Evolutionary conservation across 768 basidiomycete genomes (phyloP), one percentile per base, ranked within the genome.

Genomic region (Gautieria morchelliformis): DNA sequence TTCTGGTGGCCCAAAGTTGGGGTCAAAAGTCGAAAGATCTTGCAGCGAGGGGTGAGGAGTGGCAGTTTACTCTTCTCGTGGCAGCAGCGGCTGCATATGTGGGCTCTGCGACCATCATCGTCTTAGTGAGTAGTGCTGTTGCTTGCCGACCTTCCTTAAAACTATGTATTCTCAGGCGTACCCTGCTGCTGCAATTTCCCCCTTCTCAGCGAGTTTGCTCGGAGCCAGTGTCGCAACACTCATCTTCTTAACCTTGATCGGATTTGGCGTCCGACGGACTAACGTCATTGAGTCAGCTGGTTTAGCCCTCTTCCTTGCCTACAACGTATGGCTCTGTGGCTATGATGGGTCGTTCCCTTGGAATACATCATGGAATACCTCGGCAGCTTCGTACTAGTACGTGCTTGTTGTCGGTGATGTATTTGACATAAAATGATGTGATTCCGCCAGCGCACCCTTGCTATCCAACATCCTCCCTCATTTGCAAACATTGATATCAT

Each of bases 271-370:
- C 60, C 82, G 91, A 55, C 79, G 90, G 52, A 95, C 93, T 42
- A 95, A 95, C 64, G 87, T 95, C 50, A 86, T 96, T 56, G 94
- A 97, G 69, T 92, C 92, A 3, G 85, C 88, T 2, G 83, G 89
- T 49, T 81, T 97, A 27, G 85, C 90, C 3, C 75, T 94, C 27
- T 91, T 94, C 68, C 80, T 96, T 42, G 89, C 91, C 6, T 93
- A 90, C 69, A 91, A 91, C 61, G 80, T 93, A 35, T 93, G 92
- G 92, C 75, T 93, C 35, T 91, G 89, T 65, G 88, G 88, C 17
- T 85, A 87, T 62, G 86, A 88, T 67, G 80, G 82, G 62, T 79
- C 81, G 54, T 82, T 86, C 0, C 83, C 84, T 61, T 82, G 81
- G 27, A 84, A 87, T 41, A 40, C 59, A 46, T 24, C 40, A 17